A percentile compares a stretch with the other conserved stretches of the same genome.
Conservation (phyloP, 768 basidiomycete genomes). For the Rhizopogon vinicolor region DNA sequence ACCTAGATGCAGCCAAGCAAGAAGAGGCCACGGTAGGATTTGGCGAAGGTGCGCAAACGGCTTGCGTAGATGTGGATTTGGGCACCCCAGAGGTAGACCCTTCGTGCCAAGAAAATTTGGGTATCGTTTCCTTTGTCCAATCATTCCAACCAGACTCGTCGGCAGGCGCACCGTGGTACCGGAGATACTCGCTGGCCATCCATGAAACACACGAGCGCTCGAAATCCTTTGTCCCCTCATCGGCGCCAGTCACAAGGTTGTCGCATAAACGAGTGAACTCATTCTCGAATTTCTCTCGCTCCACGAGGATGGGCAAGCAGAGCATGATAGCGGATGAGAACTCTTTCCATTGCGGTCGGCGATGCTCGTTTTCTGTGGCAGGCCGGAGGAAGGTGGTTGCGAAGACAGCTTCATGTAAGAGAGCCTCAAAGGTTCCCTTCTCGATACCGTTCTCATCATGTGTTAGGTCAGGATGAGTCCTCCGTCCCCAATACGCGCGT, state of each 20-base stretch:
- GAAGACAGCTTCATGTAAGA: slow-evolving; percentile 79
- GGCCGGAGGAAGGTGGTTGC: slow-evolving; percentile 54
- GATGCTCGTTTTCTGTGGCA: slow-evolving; percentile 10
- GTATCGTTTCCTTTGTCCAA: slow-evolving; percentile 50
- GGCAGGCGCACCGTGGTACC: slow-evolving; percentile 49
- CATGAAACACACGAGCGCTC: slow-evolving; percentile 49
- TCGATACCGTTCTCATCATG: slow-evolving; percentile 38
- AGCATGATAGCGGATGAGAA: slow-evolving; percentile 62
- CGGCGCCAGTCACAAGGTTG: slow-evolving; percentile 57
- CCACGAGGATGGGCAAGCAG: slow-evolving; percentile 53
- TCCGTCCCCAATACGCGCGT: slow-evolving; percentile 74
- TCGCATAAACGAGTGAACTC: slow-evolving; percentile 66
- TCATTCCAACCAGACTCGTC: slow-evolving; percentile 53
- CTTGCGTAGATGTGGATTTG: slow-evolving; percentile 47
- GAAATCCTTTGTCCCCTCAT: slow-evolving; percentile 31
- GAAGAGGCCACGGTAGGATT: slow-evolving; percentile 27
- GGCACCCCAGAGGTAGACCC: slow-evolving; percentile 31
- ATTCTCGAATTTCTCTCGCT: slow-evolving; percentile 54
- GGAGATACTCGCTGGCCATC: slow-evolving; percentile 63
- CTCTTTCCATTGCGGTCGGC: slow-evolving; percentile 44
- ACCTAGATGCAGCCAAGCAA: not conserved
- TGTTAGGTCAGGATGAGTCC: slow-evolving; percentile 69
- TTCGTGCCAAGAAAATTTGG: slow-evolving; percentile 27
- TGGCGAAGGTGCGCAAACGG: slow-evolving; percentile 48
- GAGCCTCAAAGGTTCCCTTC: slow-evolving; percentile 72